These are phyloP conservation scores for Stachybotrys chartarum DNA, from an alignment of 2,329 filamentous ascomycete genomes.

Conservation along the genomic window DNA sequence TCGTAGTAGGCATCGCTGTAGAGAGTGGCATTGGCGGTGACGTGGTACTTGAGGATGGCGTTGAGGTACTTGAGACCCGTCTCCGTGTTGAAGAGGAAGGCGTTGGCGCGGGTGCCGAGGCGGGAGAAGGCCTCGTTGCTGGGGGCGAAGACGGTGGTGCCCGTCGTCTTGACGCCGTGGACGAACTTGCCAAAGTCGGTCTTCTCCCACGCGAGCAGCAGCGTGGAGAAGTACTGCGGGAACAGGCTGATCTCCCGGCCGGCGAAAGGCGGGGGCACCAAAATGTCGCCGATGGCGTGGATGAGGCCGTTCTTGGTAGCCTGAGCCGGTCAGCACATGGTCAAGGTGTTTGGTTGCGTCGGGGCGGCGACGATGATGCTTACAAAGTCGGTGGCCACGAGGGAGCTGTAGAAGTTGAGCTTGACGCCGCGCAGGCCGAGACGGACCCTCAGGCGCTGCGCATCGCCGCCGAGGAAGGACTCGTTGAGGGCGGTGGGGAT, in stretches of 20 bases:
- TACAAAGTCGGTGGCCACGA: constrained; percentile 66
- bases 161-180: constrained; percentile 45
- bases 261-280: constrained; percentile 67
- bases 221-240: constrained; percentile 70
- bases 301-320: constrained; percentile 69
- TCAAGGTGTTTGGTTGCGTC: neutral
- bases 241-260: constrained; percentile 53
- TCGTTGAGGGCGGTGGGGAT: constrained; percentile 61
- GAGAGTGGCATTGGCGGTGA: constrained; percentile 65
- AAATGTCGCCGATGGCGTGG: constrained; percentile 66
- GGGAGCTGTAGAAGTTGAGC: constrained; percentile 70
- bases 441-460: constrained; percentile 67
- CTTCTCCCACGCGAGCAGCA: constrained; percentile 66
- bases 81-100: constrained; percentile 75
- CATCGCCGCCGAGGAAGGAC: constrained; percentile 51
- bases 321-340: constrained; percentile 37
- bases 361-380: constrained; percentile 11
- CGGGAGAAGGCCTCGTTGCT: constrained; percentile 72
- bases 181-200: constrained; percentile 61
- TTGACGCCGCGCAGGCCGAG: constrained; percentile 55
- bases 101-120: constrained; percentile 67
- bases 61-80: constrained; percentile 68
- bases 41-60: constrained; percentile 72
- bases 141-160: constrained; percentile 75
- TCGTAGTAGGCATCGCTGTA: constrained; percentile 78